Base-by-base conservation (phyloP, 495 filamentous ascomycete genomes). In the Beverwykella pulmonaria region DNA sequence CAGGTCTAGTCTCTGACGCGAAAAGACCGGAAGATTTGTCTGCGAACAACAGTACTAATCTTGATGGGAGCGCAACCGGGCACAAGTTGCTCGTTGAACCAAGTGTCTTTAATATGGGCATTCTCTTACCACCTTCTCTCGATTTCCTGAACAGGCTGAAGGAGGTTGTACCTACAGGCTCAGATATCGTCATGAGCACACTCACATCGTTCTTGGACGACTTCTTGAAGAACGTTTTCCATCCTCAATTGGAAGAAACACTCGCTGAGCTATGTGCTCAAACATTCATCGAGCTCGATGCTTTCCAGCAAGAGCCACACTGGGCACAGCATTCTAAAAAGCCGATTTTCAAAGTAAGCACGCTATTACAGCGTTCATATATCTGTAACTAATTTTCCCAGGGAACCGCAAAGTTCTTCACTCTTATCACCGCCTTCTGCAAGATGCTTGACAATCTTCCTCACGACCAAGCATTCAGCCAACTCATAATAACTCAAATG, bases 191-290 rank as follows among this genome's bases (percentile, higher is more conserved):
- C 7, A 89, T 90, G 63, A 91, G 87, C 75, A 96, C 92, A 1
- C 75, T 98, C 53, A 97, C 94, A 1, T 93, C 92, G 23, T 99
- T 99, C 78, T 84, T 99, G 12, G 94, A 99, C 74, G 95, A 99
- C 75, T 98, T 98, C 77, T 85, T 99, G 58, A 88, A 98, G 76
- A 98, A 98, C 71, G 93, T 98, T 36, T 99, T 99, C 80, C 90
- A 93, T 60, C 94, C 94, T 20, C 95, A 97, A 72, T 79, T 99
- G 15, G 94, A 99, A 57, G 94, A 99, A 72, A 97, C 95, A 0
- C 85, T 99, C 7, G 87, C 88, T 14, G 95, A 99, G 73, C 81
- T 96, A 29, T 92, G 91, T 75, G 88, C 89, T 32, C 84, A 89
- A 48, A 89, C 89, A 20, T 90, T 93, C 73, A 89, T 90, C 69